Evolutionary conservation across 140 eudicot genomes (phyloP), one percentile per base, ranked within the genome.

Genomic region (Ambrosia hybrid): DNA sequence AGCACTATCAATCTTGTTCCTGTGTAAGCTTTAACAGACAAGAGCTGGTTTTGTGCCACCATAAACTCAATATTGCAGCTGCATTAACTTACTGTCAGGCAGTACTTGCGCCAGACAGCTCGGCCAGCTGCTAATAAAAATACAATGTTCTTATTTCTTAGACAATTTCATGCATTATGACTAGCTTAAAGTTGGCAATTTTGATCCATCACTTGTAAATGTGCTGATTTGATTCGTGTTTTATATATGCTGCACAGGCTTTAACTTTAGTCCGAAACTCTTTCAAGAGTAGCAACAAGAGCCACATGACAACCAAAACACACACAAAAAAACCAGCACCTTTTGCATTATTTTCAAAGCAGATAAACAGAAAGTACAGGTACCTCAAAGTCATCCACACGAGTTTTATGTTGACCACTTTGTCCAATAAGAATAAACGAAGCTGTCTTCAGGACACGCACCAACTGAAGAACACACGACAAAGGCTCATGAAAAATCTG

Each of bases 351-450:
- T 49, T 41, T 64, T 70, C 45, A 53, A 11, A 16, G 3, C 48
- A 49, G 17, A 17, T 15, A 57, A 76, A 56, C 6, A 53, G 37
- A 26, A 45, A 67, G 58, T 3, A 14, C 1, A 4, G 36, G 46
- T 91, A 88, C 97, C 96, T 88, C 87, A 21, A 86, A 73, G 68
- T 85, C 97, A 62, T 85, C 85, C 48, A 51, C 65, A 8, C 57
- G 58, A 46, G 76, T 36, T 68, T 81, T 77, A 53, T 11, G 73
- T 51, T 77, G 76, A 73, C 66, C 76, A 65, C 16, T 83, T 80
- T 61, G 79, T 15, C 97, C 97, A 63, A 88, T 68, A 33, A 91
- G 86, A 68, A 86, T 77, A 76, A 76, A 82, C 3, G 89, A 16
- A 7, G 97, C 79, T 21, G 87, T 61, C 17, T 79, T 75, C 58